Evolutionary conservation across 352 stramenopile species (phyloP).

Genomic region (Phytophthora agathidicida): DNA sequence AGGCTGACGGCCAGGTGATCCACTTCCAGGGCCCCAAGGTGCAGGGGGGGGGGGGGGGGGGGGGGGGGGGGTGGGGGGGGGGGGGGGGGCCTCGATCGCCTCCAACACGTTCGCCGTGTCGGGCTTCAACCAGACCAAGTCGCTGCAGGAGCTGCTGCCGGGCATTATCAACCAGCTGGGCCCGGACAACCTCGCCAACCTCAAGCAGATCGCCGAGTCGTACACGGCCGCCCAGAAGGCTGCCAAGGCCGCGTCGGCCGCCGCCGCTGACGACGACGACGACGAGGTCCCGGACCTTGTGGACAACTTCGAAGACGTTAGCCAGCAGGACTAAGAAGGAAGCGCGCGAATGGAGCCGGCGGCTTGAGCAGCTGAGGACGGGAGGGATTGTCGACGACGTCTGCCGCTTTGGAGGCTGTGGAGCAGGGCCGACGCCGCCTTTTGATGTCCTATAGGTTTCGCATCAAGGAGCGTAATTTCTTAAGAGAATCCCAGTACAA

Average conservation of each 20-base stretch:
- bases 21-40: constrained; percentile 99
- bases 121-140: constrained; percentile 95
- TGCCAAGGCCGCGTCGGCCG: constrained; percentile 70
- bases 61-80: too few species aligned
- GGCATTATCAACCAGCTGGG: constrained; percentile 99
- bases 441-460: constrained; percentile 47
- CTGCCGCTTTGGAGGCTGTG: constrained; percentile 5
- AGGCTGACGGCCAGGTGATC: constrained; percentile 98
- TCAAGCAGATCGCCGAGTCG: constrained; percentile 94
- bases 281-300: constrained; percentile 98
- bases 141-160: constrained; percentile 97
- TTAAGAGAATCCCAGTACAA: constrained; percentile 63
- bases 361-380: constrained; percentile 16
- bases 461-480: constrained; percentile 53
- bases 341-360: constrained; percentile 9
- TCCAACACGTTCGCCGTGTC: constrained; percentile 99
- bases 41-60: too few species aligned
- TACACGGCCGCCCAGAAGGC: constrained; percentile 82
- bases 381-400: background rate
- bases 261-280: constrained; percentile 82
- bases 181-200: constrained; percentile 96
- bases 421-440: constrained; percentile 10
- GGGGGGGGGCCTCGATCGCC: constrained; percentile 95
- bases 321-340: constrained; percentile 89
- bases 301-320: constrained; percentile 98